phyloP scores from a whole-genome alignment of 768 basidiomycete genomes.

The Lyophyllum atratum region DNA sequence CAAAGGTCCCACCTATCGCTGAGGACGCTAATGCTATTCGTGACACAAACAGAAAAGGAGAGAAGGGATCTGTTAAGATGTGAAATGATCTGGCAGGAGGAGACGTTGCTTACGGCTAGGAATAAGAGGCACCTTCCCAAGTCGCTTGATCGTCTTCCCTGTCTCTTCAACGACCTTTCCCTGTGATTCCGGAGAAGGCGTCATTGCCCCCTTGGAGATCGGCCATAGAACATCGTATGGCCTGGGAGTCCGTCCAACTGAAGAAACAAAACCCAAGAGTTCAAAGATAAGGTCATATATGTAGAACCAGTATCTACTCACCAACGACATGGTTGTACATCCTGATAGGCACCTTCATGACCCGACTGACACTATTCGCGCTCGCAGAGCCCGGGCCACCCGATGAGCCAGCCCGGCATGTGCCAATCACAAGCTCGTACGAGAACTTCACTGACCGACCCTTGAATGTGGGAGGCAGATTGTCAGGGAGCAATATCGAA shows the following conservation, averaged over 20 bases:
- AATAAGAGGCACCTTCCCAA: constrained; percentile 18
- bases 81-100: not conserved
- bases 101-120: constrained; percentile 25
- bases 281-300: not conserved
- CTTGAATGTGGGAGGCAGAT: constrained; percentile 87
- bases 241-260: constrained; percentile 54
- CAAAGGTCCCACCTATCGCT: constrained; percentile 31
- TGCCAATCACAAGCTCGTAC: constrained; percentile 89
- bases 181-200: constrained; percentile 32
- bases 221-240: constrained; percentile 90
- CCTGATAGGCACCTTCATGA: constrained; percentile 91
- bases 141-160: constrained; percentile 12
- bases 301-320: constrained; percentile 33
- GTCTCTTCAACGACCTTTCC: constrained; percentile 41
- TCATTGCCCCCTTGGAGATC: constrained; percentile 43
- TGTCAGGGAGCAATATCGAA: constrained; percentile 69
- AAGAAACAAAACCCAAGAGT: constrained; percentile 2
- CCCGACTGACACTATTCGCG: constrained; percentile 59
- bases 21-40: constrained; percentile 14
- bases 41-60: constrained; percentile 8
- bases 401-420: constrained; percentile 62
- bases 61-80: not conserved
- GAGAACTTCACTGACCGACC: constrained; percentile 85
- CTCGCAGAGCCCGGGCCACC: constrained; percentile 34
- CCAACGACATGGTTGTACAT: constrained; percentile 88